Conservation (phyloP, 176 grass and related monocot species). For the Avena insularis region DNA sequence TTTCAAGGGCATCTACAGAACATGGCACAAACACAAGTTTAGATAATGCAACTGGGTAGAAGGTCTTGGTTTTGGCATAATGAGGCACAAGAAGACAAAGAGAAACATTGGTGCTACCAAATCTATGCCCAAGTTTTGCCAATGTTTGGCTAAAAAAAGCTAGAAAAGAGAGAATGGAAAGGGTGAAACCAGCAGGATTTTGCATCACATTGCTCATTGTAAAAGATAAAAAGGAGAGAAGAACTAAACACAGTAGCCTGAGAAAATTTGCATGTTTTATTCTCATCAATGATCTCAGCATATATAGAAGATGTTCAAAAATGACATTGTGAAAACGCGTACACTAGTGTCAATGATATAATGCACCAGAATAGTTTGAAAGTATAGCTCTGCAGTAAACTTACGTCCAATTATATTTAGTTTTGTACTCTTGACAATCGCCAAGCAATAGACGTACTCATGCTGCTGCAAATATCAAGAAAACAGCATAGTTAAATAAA, state of each 20-base stretch:
- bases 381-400: conserved; percentile 1
- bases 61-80: neutral
- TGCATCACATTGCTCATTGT: neutral
- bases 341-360: neutral
- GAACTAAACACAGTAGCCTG: neutral
- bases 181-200: neutral
- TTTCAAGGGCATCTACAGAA: neutral
- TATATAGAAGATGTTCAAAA: neutral
- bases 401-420: conserved; percentile 96
- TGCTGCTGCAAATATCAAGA: conserved; percentile 55
- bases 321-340: neutral
- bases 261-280: neutral
- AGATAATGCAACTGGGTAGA: neutral
- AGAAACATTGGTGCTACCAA: neutral
- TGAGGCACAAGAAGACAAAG: neutral
- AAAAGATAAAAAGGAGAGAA: neutral
- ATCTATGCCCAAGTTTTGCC: neutral
- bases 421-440: conserved; percentile 63
- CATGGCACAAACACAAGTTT: neutral
- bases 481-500: conserved; percentile 7
- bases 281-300: neutral
- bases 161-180: neutral
- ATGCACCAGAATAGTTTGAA: neutral
- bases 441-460: conserved; percentile 79
- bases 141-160: neutral